Base-by-base conservation (phyloP, 768 basidiomycete species). In the Lentinus tigrinus region DNA sequence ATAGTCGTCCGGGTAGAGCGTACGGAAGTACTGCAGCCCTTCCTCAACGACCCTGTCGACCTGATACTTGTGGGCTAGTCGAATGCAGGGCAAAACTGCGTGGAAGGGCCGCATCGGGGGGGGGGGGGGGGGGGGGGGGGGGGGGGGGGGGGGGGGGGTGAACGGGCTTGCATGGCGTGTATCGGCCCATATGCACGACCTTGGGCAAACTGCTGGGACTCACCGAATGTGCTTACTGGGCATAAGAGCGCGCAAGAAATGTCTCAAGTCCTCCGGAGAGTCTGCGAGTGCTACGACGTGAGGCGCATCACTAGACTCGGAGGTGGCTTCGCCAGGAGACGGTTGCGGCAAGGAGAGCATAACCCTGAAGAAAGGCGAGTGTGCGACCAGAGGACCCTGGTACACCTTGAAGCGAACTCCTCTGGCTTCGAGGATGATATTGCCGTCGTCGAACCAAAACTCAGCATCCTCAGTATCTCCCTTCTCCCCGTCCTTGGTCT, bases 371-470 rank as follows among this genome's bases (percentile, higher is more conserved):
- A 62, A 50, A 13, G 27, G 28, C 27, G 60, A 62, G 23, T 54
- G 39, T 11, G 16, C 34, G 9, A 39, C 8, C 26, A 62, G 56
- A 19, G 52, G n/a, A 16, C 57, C 57, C 24, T 50, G 27, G 39
- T 62, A 49, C 17, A 62, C 50, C 16, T 58, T 34, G 38, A 60
- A 60, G 1, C 8, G n/a, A 9, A 23, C 21, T 28, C 19, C 21
- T 17, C 36, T 9, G 8, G 59, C 52, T 4, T 37, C n/a, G 14
- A 61, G 10, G 50, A 61, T 47, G 42, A 61, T 46, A 34, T 43
- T 52, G 16, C 60, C 60, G 24, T 61, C 60, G 2, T 51, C 49
- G 24, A 43, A 62, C 47, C 52, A 62, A 28, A 60, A 46, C 17
- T 56, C 37, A 4, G 17, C 56, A 46, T 56, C 26, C 31, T 6